These are phyloP conservation scores for Phlebiopsis gigantea DNA, from an alignment of 768 basidiomycete species.

Conservation along the genomic window DNA sequence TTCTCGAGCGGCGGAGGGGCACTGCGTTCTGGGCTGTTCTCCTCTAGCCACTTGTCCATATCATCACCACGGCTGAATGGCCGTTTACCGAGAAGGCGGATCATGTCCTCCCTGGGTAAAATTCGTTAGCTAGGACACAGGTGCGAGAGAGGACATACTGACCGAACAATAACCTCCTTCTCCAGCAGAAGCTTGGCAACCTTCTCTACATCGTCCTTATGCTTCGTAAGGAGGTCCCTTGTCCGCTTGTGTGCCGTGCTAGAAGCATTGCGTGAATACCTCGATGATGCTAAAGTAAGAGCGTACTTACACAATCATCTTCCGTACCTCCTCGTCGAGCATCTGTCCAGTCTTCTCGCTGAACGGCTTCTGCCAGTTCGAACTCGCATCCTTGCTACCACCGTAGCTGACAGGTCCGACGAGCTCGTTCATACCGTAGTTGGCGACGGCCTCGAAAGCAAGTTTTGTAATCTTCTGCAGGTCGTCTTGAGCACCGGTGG, in stretches of 20 bases:
- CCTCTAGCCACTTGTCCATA: slow-evolving; percentile 97
- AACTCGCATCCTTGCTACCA: slow-evolving; percentile 76
- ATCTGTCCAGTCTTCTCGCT: slow-evolving; percentile 96
- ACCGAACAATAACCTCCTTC: slow-evolving; percentile 95
- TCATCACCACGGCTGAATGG: slow-evolving; percentile 82
- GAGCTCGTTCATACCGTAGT: slow-evolving; percentile 94
- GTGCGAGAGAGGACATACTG: slow-evolving; percentile 19
- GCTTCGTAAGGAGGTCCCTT: slow-evolving; percentile 69
- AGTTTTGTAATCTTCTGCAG: slow-evolving; percentile 96
- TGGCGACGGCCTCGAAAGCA: slow-evolving; percentile 93
- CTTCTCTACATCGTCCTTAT: slow-evolving; percentile 87
- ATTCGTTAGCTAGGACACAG: background rate
- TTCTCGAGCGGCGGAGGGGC: slow-evolving; percentile 61
- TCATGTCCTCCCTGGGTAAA: slow-evolving; percentile 75
- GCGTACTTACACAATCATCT: slow-evolving; percentile 77
- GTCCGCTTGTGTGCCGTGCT: slow-evolving; percentile 82
- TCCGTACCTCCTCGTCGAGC: slow-evolving; percentile 86
- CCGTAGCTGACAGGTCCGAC: slow-evolving; percentile 98
- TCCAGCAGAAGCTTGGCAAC: slow-evolving; percentile 87
- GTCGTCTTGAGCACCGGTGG: slow-evolving; percentile 97
- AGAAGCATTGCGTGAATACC: slow-evolving; percentile 9
- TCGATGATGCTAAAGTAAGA: background rate
- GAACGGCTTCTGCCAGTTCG: slow-evolving; percentile 95
- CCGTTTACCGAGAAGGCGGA: slow-evolving; percentile 72
- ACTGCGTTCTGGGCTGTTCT: slow-evolving; percentile 55